These are phyloP conservation scores for Zhuliangozyma blackwelliae DNA, from an alignment of 1,139 yeast genomes.

Conservation along the genomic window DNA sequence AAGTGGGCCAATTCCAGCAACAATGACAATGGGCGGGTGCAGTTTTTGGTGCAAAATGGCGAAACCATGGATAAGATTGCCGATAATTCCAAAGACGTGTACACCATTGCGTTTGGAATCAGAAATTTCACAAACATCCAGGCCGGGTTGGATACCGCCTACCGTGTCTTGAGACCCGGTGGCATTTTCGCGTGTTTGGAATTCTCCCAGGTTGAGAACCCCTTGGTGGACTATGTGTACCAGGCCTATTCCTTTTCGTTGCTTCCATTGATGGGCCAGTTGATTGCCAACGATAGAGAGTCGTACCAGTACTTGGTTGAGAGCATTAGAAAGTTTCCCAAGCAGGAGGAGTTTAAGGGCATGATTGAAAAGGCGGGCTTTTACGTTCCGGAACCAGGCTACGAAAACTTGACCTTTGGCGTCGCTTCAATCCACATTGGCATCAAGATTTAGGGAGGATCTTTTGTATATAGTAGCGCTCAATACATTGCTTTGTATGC, in stretches of 20 bases:
- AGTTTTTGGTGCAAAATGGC: constrained; percentile 87
- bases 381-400: constrained; percentile 79
- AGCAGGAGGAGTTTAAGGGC: constrained; percentile 81
- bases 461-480: constrained; percentile 14
- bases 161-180: constrained; percentile 89
- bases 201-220: constrained; percentile 86
- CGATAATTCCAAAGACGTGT: constrained; percentile 86
- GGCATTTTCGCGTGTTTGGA: constrained; percentile 97
- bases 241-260: constrained; percentile 85
- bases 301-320: constrained; percentile 95
- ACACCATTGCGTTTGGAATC: constrained; percentile 96
- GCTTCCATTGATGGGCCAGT: constrained; percentile 92
- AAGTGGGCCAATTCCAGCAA: constrained; percentile 46
- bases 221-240: constrained; percentile 68
- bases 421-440: constrained; percentile 96
- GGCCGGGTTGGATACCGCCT: constrained; percentile 89
- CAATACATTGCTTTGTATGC: constrained; percentile 9
- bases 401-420: constrained; percentile 94
- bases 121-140: constrained; percentile 94
- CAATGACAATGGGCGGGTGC: constrained; percentile 59
- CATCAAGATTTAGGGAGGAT: constrained; percentile 53
- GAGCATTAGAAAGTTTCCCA: constrained; percentile 86
- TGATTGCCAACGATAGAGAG: constrained; percentile 90
- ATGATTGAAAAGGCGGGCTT: constrained; percentile 97
- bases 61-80: constrained; percentile 80